Conservation (phyloP, 129 eudicot genomes). For the Flaveria ramosissima region DNA sequence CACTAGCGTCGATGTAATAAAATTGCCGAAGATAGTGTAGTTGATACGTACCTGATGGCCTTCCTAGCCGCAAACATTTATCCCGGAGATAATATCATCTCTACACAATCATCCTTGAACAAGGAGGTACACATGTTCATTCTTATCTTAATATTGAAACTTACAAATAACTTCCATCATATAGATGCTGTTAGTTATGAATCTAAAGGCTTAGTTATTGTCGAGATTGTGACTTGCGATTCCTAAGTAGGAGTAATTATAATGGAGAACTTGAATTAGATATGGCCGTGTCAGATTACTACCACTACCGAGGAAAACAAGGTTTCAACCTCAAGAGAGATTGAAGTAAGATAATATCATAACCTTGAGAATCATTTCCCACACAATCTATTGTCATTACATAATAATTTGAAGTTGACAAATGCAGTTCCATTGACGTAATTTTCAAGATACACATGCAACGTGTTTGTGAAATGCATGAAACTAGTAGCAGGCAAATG, state of each 20-base stretch:
- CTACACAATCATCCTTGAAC: neutral
- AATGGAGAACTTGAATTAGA: too few relatives aligned
- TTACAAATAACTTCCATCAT: neutral
- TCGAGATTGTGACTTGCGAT: neutral
- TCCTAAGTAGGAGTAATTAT: too few relatives aligned
- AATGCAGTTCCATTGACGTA: neutral
- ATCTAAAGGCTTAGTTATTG: neutral
- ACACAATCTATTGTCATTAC: neutral
- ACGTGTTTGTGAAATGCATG: neutral
- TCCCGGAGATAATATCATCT: neutral
- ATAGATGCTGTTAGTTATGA: neutral
- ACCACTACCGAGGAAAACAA: neutral
- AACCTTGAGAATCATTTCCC: neutral
- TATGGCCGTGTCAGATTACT: neutral
- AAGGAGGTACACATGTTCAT: neutral
- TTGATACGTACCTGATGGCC: neutral
- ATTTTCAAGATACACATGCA: neutral
- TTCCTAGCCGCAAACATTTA: neutral
- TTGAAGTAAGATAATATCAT: neutral
- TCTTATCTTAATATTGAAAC: neutral
- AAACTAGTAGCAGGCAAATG: neutral
- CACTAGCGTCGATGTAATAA: neutral
- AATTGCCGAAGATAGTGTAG: too few relatives aligned
- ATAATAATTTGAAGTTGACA: neutral
- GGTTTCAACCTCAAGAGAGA: neutral